Conservation (phyloP, 129 eudicot genomes). For the Oenanthe sinensis region DNA sequence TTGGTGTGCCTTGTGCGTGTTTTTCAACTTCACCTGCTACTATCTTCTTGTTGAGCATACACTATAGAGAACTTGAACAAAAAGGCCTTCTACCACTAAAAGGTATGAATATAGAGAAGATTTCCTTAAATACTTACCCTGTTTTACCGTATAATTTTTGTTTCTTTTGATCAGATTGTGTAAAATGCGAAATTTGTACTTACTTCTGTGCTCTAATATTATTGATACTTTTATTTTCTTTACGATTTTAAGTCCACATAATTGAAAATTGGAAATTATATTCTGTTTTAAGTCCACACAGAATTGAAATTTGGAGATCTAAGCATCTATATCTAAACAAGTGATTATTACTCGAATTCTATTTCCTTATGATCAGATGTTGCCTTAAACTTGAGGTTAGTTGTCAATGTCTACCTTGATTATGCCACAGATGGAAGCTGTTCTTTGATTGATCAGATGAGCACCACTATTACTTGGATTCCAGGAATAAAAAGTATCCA, state of each 20-base stretch:
- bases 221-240: too few species aligned
- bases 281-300: too few species aligned
- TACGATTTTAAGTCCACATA: too few species aligned
- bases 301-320: too few species aligned
- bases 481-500: slow-evolving; percentile 15
- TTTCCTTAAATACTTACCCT: not conserved
- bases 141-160: too few species aligned
- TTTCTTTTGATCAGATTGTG: too few species aligned
- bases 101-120: slow-evolving; percentile 12
- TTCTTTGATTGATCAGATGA: slow-evolving; percentile 11
- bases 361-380: too few species aligned
- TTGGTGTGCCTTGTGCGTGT: slow-evolving; percentile 14
- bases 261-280: too few species aligned
- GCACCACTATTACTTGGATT: slow-evolving; percentile 9
- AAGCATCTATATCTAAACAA: not conserved
- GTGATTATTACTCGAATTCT: too few species aligned
- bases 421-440: slow-evolving; percentile 9
- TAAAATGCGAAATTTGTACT: too few species aligned
- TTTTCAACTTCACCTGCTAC: slow-evolving; percentile 21
- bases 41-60: not conserved
- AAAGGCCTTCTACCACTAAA: slow-evolving; percentile 25
- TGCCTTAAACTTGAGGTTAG: not conserved
- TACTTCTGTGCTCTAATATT: too few species aligned
- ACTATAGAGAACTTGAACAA: slow-evolving; percentile 9
- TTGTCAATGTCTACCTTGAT: not conserved